These are phyloP conservation scores for Hypoxylon cercidicola DNA, from an alignment of 495 filamentous ascomycete genomes.

Conservation along the genomic window DNA sequence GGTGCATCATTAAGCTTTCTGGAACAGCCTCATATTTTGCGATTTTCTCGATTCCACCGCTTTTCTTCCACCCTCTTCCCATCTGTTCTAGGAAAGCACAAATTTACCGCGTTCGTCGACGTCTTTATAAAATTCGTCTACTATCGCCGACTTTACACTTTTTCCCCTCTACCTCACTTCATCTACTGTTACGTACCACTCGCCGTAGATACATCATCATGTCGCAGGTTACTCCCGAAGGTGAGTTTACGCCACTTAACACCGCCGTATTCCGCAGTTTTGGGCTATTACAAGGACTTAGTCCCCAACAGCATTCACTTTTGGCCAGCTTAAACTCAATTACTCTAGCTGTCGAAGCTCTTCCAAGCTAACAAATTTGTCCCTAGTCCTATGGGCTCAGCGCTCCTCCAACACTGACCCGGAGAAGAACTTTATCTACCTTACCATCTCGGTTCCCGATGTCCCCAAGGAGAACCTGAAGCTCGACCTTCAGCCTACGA, in stretches of 20 bases:
- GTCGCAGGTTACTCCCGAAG: constrained; percentile 49
- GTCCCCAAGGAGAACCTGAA: constrained; percentile 74
- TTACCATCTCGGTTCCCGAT: constrained; percentile 88
- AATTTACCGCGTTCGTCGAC: constrained; percentile 1
- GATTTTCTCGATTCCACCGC: constrained; percentile 29
- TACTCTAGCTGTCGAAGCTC: neutral
- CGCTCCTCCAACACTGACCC: constrained; percentile 84
- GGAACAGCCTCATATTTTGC: constrained; percentile 40
- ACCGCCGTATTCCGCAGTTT: neutral
- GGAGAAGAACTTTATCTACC: constrained; percentile 90
- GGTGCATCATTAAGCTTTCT: constrained; percentile 42
- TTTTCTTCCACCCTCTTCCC: constrained; percentile 28
- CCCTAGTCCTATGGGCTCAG: constrained; percentile 93
- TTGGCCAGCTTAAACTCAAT: neutral
- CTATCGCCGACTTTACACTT: neutral
- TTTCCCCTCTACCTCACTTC: neutral
- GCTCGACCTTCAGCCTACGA: constrained; percentile 80
- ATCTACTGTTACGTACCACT: constrained; percentile 6
- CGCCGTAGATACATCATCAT: constrained; percentile 14
- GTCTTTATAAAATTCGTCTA: constrained; percentile 6
- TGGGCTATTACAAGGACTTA: constrained; percentile 1
- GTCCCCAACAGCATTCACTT: neutral
- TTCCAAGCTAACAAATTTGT: constrained; percentile 31
- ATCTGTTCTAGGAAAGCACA: constrained; percentile 21
- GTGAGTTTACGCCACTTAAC: constrained; percentile 20